Evolutionary conservation across 352 stramenopile species (phyloP), one percentile per base, ranked within the genome.

Genomic region (Phytophthora pseudosyringae): DNA sequence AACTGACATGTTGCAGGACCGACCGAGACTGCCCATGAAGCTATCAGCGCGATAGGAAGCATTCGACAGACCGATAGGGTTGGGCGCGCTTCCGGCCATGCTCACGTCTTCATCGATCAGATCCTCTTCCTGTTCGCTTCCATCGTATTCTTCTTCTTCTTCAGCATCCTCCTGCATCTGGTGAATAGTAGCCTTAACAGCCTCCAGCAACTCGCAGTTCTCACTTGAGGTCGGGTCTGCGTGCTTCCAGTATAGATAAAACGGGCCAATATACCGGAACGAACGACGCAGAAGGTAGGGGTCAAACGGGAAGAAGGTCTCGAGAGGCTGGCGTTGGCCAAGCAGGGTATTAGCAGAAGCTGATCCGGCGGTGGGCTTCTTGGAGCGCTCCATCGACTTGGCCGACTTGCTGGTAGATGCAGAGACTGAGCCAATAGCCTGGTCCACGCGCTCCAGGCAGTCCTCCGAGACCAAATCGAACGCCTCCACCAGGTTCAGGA

Each of bases 281-380:
- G 95, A 99, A 31, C 88, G 85, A 16, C 95, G 82, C 28, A 99
- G 70, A 35, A 99, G 75, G 64, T 98, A 98, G 7, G 97, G 97
- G 76, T 99, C 97, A 62, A 99, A 99, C 25, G 97, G 97, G 59
- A 99, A 99, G 64, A 99, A 99, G 5, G 85, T 93, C 56, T 93
- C 82, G 6, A 91, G 68, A 16, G 81, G 80, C 36, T 90, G 80
- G 10, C 83, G 81, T 32, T 86, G 72, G 8, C 78, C 80, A 12
- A 92, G 70, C 13, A 86, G 40, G 4, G 70, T 76, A 11, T 64
- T 64, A 25, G 71, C 59, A 15, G 72, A 47, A 6, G 64, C 66
- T 31, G 59, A 69, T 21, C 75, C 60, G 15, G 66, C 49, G 2
- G 76, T 81, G 3, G 84, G 81, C 35, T 80, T 75, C 16, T 75